Evolutionary conservation across 352 stramenopile species (phyloP).

Genomic region (Globisporangium spinosum): DNA sequence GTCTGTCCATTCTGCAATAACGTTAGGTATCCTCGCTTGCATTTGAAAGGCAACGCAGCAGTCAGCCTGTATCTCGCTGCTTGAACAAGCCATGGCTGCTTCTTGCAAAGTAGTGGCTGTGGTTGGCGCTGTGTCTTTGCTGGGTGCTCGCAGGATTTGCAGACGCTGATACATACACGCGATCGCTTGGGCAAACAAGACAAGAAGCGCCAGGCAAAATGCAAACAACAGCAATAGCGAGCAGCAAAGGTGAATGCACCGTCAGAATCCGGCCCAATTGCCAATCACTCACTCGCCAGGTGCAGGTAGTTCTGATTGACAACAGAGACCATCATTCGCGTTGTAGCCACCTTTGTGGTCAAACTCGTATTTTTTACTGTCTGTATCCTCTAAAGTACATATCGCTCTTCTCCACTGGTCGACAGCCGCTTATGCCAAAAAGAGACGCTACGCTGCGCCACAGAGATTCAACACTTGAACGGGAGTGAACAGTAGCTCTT

Average conservation of each 20-base stretch:
- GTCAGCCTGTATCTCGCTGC: neutral
- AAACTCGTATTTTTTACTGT: neutral
- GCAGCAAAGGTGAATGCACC: neutral
- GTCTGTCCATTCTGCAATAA: no score
- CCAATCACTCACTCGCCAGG: neutral
- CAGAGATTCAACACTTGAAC: neutral
- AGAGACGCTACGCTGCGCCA: neutral
- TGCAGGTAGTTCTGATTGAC: neutral
- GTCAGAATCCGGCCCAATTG: neutral
- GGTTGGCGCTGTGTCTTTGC: neutral
- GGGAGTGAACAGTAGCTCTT: neutral
- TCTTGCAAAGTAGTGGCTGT: neutral
- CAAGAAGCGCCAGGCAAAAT: neutral
- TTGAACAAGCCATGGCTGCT: neutral
- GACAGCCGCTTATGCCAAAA: neutral
- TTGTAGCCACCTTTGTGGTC: conserved; percentile 2
- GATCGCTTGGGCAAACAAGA: neutral
- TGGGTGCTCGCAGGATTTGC: neutral
- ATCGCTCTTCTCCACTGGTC: conserved; percentile 1
- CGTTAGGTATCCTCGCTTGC: no score
- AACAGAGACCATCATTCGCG: neutral
- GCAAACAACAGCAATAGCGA: neutral
- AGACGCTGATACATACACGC: neutral
- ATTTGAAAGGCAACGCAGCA: no score
- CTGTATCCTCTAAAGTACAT: neutral